These are phyloP conservation scores for Macrolepiota fuliginosa DNA, from an alignment of 768 basidiomycete species.

Conservation along the genomic window DNA sequence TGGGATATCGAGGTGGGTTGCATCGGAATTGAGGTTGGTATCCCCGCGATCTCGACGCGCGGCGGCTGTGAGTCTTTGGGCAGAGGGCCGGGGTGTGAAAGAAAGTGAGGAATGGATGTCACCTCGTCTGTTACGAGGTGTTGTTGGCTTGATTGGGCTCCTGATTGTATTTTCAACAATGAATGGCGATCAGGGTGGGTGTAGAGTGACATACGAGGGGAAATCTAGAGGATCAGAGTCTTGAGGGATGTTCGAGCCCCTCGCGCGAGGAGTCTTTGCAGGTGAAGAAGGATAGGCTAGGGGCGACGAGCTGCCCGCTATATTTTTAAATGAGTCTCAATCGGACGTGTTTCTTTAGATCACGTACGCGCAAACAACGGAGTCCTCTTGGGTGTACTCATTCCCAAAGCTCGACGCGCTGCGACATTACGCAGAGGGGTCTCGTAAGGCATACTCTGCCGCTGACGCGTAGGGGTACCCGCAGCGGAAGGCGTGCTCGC, in stretches of 20 bases:
- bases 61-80: conserved; percentile 36
- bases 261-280: conserved; percentile 39
- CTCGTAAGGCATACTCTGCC: conserved; percentile 36
- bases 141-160: conserved; percentile 50
- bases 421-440: conserved; percentile 45
- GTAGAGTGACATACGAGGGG: conserved; percentile 51
- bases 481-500: conserved; percentile 50
- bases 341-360: not conserved
- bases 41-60: conserved; percentile 25
- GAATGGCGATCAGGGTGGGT: not conserved
- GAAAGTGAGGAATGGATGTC: conserved; percentile 86
- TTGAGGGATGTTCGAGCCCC: conserved; percentile 35
- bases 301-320: conserved; percentile 61
- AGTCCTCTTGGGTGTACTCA: conserved; percentile 54
- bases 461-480: conserved; percentile 46
- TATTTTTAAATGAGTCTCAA: conserved; percentile 11
- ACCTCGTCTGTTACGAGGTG: conserved; percentile 76
- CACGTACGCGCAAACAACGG: conserved; percentile 52
- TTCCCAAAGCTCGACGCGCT: conserved; percentile 52
- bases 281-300: conserved; percentile 66
- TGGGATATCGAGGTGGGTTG: conserved; percentile 53
- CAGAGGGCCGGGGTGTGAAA: conserved; percentile 46
- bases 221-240: conserved; percentile 72
- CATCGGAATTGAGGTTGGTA: conserved; percentile 57
- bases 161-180: conserved; percentile 26